Evolutionary conservation across 495 filamentous ascomycete genomes (phyloP).

Genomic region (Penicillium canariense): DNA sequence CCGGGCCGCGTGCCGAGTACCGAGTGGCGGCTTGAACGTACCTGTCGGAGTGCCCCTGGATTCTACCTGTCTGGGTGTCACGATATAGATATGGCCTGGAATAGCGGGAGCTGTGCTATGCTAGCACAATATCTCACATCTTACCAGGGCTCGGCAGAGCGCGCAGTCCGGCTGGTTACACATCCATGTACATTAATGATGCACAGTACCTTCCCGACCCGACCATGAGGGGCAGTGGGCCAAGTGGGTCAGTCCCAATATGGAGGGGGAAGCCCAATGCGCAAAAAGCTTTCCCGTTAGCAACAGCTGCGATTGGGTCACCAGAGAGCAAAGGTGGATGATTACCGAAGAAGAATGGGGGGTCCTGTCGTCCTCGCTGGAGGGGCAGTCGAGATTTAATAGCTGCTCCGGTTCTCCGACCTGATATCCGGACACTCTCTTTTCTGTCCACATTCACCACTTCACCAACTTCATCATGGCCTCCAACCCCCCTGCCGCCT

Average conservation of each 20-base stretch:
- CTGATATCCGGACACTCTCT: neutral
- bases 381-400: conserved; percentile 3
- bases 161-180: too few relatives aligned
- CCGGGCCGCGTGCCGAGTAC: conserved; percentile 18
- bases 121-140: too few relatives aligned
- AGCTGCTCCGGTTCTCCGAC: neutral
- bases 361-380: neutral
- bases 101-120: too few relatives aligned
- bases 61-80: too few relatives aligned
- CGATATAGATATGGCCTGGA: too few relatives aligned
- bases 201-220: neutral
- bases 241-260: conserved; percentile 7
- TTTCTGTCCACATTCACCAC: neutral
- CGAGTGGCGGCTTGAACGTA: too few relatives aligned
- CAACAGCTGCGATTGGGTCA: conserved; percentile 4
- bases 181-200: too few relatives aligned
- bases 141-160: too few relatives aligned
- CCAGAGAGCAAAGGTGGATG: neutral
- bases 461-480: conserved; percentile 45
- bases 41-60: too few relatives aligned
- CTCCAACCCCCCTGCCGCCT: conserved; percentile 54
- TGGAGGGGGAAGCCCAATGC: neutral
- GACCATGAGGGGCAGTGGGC: conserved; percentile 1
- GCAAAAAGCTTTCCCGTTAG: neutral
- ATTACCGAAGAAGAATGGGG: neutral